Evolutionary conservation across 257 asterid genomes (phyloP).

Genomic region (Primulina eburnea): DNA sequence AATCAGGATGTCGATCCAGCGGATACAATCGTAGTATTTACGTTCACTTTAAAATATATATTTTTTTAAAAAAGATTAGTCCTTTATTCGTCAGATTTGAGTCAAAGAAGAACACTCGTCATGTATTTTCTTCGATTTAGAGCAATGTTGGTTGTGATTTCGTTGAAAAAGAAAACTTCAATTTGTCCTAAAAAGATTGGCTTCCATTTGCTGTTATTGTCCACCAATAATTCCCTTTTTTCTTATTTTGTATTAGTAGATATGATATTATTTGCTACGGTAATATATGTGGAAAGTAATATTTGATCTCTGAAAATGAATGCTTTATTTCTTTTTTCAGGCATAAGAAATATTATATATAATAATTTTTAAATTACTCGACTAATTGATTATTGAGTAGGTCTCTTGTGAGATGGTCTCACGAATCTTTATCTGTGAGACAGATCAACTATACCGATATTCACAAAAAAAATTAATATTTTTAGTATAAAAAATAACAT

Average conservation of each 20-base stretch:
- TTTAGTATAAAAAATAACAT: too few species aligned
- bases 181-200: background rate
- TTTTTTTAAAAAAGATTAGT: too few species aligned
- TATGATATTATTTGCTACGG: background rate
- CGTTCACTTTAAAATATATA: background rate
- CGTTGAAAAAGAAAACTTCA: background rate
- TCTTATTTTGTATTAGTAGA: background rate
- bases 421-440: too few species aligned
- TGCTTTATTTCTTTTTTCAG: too few species aligned
- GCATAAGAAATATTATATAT: too few species aligned
- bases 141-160: background rate
- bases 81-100: background rate
- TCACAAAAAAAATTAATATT: too few species aligned
- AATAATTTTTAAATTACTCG: too few species aligned
- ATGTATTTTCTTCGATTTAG: background rate
- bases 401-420: too few species aligned
- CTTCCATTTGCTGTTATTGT: background rate
- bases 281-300: too few species aligned
- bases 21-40: slow-evolving; percentile 19
- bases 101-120: background rate
- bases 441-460: too few species aligned
- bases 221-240: background rate
- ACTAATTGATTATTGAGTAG: too few species aligned
- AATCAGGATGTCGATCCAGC: slow-evolving; percentile 38
- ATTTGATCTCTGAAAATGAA: too few species aligned